Conservation (phyloP, 345 rosid species). For the rapeseed (Brassica napus) region DNA sequence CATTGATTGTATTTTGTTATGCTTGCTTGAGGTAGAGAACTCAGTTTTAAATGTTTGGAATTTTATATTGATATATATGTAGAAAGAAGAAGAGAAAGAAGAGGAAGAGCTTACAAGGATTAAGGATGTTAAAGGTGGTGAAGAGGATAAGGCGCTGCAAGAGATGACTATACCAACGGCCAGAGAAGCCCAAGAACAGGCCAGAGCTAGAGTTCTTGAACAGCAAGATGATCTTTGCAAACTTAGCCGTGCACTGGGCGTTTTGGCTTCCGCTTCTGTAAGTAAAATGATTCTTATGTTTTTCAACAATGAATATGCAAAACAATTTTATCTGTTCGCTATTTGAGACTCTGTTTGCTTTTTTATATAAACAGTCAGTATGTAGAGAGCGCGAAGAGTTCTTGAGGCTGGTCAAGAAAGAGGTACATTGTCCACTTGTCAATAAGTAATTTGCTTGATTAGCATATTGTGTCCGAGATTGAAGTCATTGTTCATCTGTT, state of each 20-base stretch:
- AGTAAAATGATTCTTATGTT: conserved; percentile 38
- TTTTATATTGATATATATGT: conserved; percentile 29
- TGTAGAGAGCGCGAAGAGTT: conserved; percentile 89
- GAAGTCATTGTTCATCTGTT: conserved; percentile 11
- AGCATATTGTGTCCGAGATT: conserved; percentile 5
- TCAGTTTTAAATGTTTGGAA: neutral
- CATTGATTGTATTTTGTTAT: conserved; percentile 16
- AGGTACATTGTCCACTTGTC: conserved; percentile 52
- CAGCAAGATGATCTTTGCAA: conserved; percentile 78
- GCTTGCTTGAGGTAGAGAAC: conserved; percentile 21
- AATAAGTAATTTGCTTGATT: conserved; percentile 13
- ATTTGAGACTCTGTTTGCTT: conserved; percentile 19
- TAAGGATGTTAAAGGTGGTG: conserved; percentile 53
- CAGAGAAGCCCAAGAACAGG: conserved; percentile 72
- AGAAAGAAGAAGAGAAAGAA: conserved; percentile 89
- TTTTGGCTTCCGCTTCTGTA: conserved; percentile 94
- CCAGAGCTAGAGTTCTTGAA: conserved; percentile 68
- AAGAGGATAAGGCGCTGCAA: conserved; percentile 76
- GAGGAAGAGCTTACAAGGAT: conserved; percentile 68
- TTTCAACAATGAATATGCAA: conserved; percentile 13
- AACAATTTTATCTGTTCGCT: conserved; percentile 6
- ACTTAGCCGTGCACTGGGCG: conserved; percentile 82
- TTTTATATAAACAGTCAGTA: conserved; percentile 65
- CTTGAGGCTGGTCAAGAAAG: conserved; percentile 78
- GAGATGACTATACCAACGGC: conserved; percentile 70